Evolutionary conservation across 805 yeast species (phyloP).

Genomic region (Candida palmyrensis): DNA sequence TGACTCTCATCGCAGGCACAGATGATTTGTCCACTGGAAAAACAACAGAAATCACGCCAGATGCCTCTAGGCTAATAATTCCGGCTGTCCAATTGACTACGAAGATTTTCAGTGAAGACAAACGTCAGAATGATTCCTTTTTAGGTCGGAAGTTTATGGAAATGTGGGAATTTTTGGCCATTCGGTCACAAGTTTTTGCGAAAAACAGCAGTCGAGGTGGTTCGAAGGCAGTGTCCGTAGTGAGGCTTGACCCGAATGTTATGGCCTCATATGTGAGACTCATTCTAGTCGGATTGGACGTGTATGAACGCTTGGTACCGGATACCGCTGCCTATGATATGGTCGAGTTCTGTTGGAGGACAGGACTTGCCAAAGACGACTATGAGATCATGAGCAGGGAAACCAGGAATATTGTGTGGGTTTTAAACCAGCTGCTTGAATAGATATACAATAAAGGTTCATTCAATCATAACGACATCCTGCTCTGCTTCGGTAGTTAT

Average conservation of each 20-base stretch:
- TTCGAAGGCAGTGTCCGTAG: slow-evolving; percentile 1
- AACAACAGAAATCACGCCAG: slow-evolving; percentile 6
- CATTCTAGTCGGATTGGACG: slow-evolving; percentile 29
- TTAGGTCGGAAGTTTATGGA: slow-evolving; percentile 43
- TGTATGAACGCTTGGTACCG: slow-evolving; percentile 37
- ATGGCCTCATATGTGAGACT: slow-evolving; percentile 21
- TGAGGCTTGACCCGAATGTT: slow-evolving; percentile 14
- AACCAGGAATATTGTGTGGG: slow-evolving; percentile 1
- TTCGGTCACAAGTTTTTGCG: background rate
- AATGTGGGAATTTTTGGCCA: slow-evolving; percentile 30
- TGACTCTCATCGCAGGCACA: slow-evolving; percentile 16
- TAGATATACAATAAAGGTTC: background rate
- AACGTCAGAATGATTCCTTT: slow-evolving; percentile 40
- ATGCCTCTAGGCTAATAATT: slow-evolving; percentile 14
- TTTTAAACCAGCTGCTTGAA: background rate
- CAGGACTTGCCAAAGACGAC: slow-evolving; percentile 18
- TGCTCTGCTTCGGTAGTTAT: too few relatives aligned
- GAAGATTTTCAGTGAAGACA: slow-evolving; percentile 23
- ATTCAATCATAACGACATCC: slow-evolving; percentile 11
- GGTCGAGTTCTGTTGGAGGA: slow-evolving; percentile 20
- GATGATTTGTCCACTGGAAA: slow-evolving; percentile 9
- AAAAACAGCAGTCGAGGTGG: background rate
- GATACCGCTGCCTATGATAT: slow-evolving; percentile 33
- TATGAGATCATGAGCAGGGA: slow-evolving; percentile 1
- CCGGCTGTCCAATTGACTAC: slow-evolving; percentile 26